Conservation (phyloP, 1,284 basidiomycete species). For the Rhodotorula sp. region DNA sequence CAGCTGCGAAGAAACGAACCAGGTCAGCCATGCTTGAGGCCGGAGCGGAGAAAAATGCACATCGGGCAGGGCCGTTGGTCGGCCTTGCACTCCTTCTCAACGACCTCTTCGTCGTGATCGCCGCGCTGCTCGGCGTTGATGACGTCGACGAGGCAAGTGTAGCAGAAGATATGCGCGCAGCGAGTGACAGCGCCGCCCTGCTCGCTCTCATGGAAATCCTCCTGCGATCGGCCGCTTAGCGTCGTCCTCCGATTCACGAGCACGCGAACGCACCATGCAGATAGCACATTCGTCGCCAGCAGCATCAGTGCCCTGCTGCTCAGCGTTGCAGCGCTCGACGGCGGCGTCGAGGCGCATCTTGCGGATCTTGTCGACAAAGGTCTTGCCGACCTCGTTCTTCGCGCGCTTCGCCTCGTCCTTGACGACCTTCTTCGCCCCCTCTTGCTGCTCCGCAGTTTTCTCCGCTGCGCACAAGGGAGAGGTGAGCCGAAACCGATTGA, state of each 20-base stretch:
- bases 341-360: constrained; percentile 20
- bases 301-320: constrained; percentile 20
- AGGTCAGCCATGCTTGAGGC: not conserved
- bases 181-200: constrained; percentile 13
- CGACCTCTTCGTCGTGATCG: constrained; percentile 18
- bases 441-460: constrained; percentile 29
- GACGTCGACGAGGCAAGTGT: constrained; percentile 14
- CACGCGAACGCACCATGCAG: constrained; percentile 17
- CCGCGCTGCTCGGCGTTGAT: not conserved
- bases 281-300: constrained; percentile 38
- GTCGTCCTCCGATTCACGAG: not conserved
- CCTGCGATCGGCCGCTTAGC: not conserved
- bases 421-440: constrained; percentile 32
- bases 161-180: constrained; percentile 33
- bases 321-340: constrained; percentile 19
- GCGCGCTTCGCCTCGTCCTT: constrained; percentile 28
- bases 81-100: constrained; percentile 16
- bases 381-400: constrained; percentile 36
- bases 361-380: constrained; percentile 23
- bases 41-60: not conserved
- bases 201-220: constrained; percentile 3
- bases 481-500: not conserved
- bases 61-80: constrained; percentile 37
- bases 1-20: not conserved
- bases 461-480: constrained; percentile 9